These are phyloP conservation scores for Globisporangium megalacanthum DNA, from an alignment of 352 stramenopile genomes.

Conservation along the genomic window DNA sequence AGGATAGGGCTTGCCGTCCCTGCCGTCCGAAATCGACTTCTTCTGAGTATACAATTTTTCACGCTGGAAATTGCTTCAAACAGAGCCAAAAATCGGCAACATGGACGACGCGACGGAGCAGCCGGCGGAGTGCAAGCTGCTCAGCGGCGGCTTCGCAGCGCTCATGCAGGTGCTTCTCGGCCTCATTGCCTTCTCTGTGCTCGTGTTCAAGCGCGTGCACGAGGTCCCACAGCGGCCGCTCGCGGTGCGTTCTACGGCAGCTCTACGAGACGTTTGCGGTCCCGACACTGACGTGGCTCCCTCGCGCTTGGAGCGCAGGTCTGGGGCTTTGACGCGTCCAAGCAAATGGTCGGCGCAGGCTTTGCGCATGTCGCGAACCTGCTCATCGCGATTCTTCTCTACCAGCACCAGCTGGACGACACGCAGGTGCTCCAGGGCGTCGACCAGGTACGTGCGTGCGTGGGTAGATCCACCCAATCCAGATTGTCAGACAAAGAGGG, in stretches of 20 bases:
- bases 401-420: constrained; percentile 27
- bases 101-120: constrained; percentile 22
- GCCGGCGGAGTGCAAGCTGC: constrained; percentile 68
- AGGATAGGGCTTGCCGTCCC: too few relatives aligned
- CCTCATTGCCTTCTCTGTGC: constrained; percentile 78
- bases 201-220: constrained; percentile 65
- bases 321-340: constrained; percentile 83
- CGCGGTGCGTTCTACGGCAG: constrained; percentile 24
- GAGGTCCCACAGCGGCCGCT: constrained; percentile 76
- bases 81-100: too few relatives aligned
- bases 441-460: constrained; percentile 40
- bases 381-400: constrained; percentile 84
- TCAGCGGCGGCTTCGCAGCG: constrained; percentile 71
- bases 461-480: background rate
- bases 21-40: too few relatives aligned
- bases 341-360: constrained; percentile 81
- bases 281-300: background rate
- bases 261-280: background rate
- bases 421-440: constrained; percentile 19
- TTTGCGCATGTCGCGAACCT: constrained; percentile 84
- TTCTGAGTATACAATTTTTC: too few relatives aligned
- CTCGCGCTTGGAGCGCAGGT: constrained; percentile 25
- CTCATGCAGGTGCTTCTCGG: constrained; percentile 74
- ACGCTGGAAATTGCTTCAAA: too few relatives aligned
- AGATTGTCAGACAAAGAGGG: background rate